A percentile compares a stretch with the other conserved stretches of the same genome.
Conservation (phyloP, 225 moss, liverwort and hornwort genomes). For the Sphagnum tenellum region DNA sequence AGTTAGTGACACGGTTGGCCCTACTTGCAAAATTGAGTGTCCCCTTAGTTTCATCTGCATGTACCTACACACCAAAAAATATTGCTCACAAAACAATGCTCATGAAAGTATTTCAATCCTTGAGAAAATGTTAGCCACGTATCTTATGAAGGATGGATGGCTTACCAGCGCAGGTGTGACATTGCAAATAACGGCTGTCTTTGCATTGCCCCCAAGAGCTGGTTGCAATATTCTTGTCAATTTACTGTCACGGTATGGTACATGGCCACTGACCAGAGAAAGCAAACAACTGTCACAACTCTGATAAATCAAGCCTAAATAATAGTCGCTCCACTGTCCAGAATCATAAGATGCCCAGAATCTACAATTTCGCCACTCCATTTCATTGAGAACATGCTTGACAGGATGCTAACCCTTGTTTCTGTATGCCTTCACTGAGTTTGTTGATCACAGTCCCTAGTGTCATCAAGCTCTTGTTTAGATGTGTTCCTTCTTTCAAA, state of each 20-base stretch:
- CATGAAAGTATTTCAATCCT: too few relatives aligned
- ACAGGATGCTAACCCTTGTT: conserved; percentile 55
- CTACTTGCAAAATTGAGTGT: conserved; percentile 93
- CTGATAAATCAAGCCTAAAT: not conserved
- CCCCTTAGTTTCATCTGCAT: conserved; percentile 87
- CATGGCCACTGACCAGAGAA: conserved; percentile 53
- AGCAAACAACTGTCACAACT: too few relatives aligned
- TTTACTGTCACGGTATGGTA: conserved; percentile 97
- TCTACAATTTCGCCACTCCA: too few relatives aligned
- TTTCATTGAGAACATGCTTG: too few relatives aligned
- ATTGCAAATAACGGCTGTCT: conserved; percentile 88
- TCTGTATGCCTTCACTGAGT: conserved; percentile 89
- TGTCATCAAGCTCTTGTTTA: conserved; percentile 98
- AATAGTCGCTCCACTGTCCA: not conserved
- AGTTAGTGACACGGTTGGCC: conserved; percentile 92
- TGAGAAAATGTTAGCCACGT: too few relatives aligned
- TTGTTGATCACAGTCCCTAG: conserved; percentile 98
- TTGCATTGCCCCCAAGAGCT: conserved; percentile 92
- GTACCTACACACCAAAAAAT: conserved; percentile 44
- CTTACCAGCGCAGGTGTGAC: conserved; percentile 85
- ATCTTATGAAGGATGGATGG: not conserved
- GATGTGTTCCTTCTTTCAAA: conserved; percentile 94
- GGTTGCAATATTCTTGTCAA: conserved; percentile 92
- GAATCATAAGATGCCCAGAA: not conserved
- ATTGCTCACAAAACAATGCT: too few relatives aligned